Evolutionary conservation across 2,329 filamentous ascomycete species (phyloP).

Genomic region (Cladosporium velox): DNA sequence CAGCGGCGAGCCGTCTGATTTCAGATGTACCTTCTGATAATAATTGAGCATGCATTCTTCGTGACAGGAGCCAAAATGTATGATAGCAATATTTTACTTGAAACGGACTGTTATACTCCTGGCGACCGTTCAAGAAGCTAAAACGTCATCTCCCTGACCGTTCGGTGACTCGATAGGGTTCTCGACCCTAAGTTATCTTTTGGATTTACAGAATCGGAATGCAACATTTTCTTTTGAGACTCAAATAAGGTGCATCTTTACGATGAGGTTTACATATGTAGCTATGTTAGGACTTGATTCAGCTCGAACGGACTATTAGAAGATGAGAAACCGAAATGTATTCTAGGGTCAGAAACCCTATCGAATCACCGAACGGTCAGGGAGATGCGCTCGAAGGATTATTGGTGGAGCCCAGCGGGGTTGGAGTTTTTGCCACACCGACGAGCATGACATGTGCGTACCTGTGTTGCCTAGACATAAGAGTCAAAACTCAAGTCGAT

Average conservation of each 20-base stretch:
- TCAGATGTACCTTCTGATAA: background rate
- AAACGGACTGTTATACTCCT: background rate
- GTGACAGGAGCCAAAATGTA: background rate
- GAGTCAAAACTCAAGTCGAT: no score
- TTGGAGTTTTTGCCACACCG: background rate
- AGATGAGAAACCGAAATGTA: no score
- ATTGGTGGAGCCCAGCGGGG: background rate
- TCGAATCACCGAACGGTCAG: no score
- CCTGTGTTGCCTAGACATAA: background rate
- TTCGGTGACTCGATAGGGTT: no score
- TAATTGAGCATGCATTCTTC: background rate
- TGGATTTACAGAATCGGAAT: no score
- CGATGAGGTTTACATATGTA: no score
- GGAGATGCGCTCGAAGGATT: background rate
- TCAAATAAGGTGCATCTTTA: no score
- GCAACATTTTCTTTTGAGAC: no score
- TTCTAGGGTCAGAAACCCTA: no score
- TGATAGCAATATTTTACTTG: background rate
- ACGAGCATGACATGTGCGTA: background rate
- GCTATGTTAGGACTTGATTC: no score
- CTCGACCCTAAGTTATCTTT: no score
- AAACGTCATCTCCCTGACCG: background rate
- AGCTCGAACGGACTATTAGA: no score
- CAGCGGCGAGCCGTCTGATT: background rate
- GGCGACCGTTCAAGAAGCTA: background rate